phyloP scores from a whole-genome alignment of 306 rosid genomes.

The Malus asiatica region DNA sequence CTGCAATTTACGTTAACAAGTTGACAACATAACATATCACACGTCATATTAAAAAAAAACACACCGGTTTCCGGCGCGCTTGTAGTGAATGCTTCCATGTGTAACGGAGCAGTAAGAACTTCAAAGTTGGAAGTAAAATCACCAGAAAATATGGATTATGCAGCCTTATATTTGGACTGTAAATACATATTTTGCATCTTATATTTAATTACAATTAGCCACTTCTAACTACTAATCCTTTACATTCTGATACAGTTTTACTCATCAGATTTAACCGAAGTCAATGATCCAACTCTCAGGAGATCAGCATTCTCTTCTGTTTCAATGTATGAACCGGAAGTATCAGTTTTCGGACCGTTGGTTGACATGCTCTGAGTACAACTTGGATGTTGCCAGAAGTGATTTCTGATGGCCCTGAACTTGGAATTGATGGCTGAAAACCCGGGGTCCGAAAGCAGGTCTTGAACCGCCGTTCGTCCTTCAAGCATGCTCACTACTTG shows the following conservation, averaged over 20 bases:
- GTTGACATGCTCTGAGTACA: constrained; percentile 52
- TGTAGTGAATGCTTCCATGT: background rate
- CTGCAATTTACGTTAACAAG: too few species aligned
- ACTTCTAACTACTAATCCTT: too few species aligned
- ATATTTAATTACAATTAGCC: too few species aligned
- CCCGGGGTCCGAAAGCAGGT: constrained; percentile 68
- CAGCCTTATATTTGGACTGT: too few species aligned
- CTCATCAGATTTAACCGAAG: constrained; percentile 23
- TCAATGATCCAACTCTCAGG: constrained; percentile 8
- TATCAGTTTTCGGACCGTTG: constrained; percentile 32
- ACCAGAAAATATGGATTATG: too few species aligned
- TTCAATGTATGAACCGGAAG: constrained; percentile 31
- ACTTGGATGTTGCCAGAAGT: constrained; percentile 85
- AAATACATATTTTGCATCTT: too few species aligned
- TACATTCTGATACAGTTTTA: too few species aligned
- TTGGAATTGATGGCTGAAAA: constrained; percentile 60
- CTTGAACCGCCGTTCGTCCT: constrained; percentile 75
- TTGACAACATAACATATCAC: too few species aligned
- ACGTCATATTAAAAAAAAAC: too few species aligned
- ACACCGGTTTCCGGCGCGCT: background rate
- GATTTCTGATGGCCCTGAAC: constrained; percentile 48
- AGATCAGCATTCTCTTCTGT: constrained; percentile 33
- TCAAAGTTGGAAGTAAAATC: too few species aligned
- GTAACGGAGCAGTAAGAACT: too few species aligned
- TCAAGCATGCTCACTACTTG: constrained; percentile 95